These are phyloP conservation scores for Didymella exigua DNA, from an alignment of 2,329 filamentous ascomycete genomes.

Conservation along the genomic window DNA sequence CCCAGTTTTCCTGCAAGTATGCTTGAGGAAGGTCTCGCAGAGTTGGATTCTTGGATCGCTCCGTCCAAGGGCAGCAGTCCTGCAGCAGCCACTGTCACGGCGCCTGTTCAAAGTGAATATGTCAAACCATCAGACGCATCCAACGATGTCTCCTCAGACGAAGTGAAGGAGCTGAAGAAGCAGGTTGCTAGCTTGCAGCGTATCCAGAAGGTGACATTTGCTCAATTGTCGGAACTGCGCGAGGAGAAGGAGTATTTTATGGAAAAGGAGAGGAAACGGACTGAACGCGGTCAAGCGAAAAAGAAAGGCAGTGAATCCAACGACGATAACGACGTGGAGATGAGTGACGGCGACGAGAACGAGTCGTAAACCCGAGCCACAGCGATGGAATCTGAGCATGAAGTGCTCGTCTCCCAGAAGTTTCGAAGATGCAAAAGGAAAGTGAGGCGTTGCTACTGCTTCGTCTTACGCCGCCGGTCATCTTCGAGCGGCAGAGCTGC, in stretches of 20 bases:
- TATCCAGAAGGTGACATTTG: slow-evolving; percentile 53
- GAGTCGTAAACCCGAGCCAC: slow-evolving; percentile 4
- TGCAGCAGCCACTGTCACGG: slow-evolving; percentile 43
- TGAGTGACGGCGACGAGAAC: slow-evolving; percentile 28
- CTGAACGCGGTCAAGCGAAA: slow-evolving; percentile 29
- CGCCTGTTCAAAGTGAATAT: slow-evolving; percentile 21
- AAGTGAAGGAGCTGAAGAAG: slow-evolving; percentile 45
- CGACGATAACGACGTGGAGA: slow-evolving; percentile 38
- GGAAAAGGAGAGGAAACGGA: slow-evolving; percentile 38
- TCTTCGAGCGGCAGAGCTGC: slow-evolving; percentile 8
- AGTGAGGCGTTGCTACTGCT: slow-evolving; percentile 12
- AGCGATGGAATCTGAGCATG: neutral
- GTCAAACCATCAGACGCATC: slow-evolving; percentile 4
- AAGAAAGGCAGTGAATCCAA: slow-evolving; percentile 29
- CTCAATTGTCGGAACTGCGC: slow-evolving; percentile 52
- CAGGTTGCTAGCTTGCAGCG: slow-evolving; percentile 53
- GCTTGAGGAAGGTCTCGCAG: slow-evolving; percentile 46
- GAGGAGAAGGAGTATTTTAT: slow-evolving; percentile 49
- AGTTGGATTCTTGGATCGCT: slow-evolving; percentile 39
- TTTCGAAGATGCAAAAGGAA: slow-evolving; percentile 13
- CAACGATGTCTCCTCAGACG: slow-evolving; percentile 25
- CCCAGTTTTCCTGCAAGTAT: slow-evolving; percentile 51
- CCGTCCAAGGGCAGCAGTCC: slow-evolving; percentile 24
- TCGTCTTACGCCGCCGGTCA: slow-evolving; percentile 7
- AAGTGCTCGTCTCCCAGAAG: neutral